Percentiles rank a stretch among this genome's conserved stretches.
Evolutionary conservation across 345 rosid species (phyloP).

Genomic region (Limnanthes douglasii): DNA sequence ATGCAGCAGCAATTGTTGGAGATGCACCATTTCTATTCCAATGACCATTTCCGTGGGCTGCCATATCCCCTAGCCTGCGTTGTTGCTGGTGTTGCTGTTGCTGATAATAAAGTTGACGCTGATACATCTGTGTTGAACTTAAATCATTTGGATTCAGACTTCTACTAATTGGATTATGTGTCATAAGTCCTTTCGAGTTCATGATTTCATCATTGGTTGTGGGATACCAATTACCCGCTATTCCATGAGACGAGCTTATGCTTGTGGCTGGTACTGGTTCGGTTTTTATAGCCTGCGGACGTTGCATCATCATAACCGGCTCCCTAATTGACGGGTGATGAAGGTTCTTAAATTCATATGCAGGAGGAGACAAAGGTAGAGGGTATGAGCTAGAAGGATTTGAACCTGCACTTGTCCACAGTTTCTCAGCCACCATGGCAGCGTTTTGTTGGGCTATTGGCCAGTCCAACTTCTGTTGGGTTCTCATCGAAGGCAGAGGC

Average conservation of each 20-base stretch:
- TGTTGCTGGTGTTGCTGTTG: constrained; percentile 35
- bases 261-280: constrained; percentile 34
- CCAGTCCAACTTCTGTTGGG: constrained; percentile 40
- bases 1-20: constrained; percentile 52
- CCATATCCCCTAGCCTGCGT: constrained; percentile 22
- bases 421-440: constrained; percentile 29
- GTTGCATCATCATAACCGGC: constrained; percentile 61
- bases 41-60: constrained; percentile 27
- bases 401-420: constrained; percentile 27
- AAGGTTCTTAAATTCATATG: constrained; percentile 40
- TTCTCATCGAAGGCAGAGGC: constrained; percentile 33
- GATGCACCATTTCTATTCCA: constrained; percentile 30
- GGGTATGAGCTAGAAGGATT: constrained; percentile 26
- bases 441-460: constrained; percentile 37
- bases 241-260: constrained; percentile 34
- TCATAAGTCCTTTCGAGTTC: constrained; percentile 38
- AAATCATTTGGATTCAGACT: constrained; percentile 21
- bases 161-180: constrained; percentile 22
- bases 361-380: constrained; percentile 27
- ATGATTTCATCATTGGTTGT: constrained; percentile 27
- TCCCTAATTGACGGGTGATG: constrained; percentile 55
- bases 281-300: constrained; percentile 43
- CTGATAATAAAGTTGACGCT: constrained; percentile 41
- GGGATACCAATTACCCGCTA: constrained; percentile 36
- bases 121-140: constrained; percentile 33